Base-by-base conservation (phyloP, 2,329 filamentous ascomycete species). In the Monosporascus cannonballus region DNA sequence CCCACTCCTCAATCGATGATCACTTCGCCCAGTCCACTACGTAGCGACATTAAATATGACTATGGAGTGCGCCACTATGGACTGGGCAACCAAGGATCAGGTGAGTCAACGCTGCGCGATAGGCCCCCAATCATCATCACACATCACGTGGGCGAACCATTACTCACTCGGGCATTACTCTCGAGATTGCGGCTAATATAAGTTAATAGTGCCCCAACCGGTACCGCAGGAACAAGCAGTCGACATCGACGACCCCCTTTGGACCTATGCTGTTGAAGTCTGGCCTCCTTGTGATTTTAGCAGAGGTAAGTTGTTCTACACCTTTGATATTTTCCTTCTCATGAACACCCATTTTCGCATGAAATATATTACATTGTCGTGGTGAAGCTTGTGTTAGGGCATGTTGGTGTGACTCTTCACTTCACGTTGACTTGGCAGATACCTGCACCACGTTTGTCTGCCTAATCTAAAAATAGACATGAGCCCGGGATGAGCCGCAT, bases 261-360 rank as follows among this genome's bases (percentile, higher is more conserved):
- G 63, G 63, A 58, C 62, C 24, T 65, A 64, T 34, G 59, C 54
- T n/a, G 52, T 65, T n/a, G 59, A 65, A 49, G 63, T 65, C 1
- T 59, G 54, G 58, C 64, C 62, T 25, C 57, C 56, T 47, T 24
- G 11, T 24, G 59, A 61, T 25, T 17, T 22, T 8, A 39, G 51
- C 41, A 41, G 38, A 52, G 48, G 64, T 61, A 51, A 58, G 61
- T 61, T 45, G 49, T 38, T 48, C 30, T 48, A 17, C 52, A 25
- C 30, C 30, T 20, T 52, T 52, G 17, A 15, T 15, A 47, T 44
- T 52, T 42, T 45, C 44, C 39, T 47, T 44, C 9, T 36, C 34
- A 47, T 39, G 18, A 34, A 47, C 11, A 46, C 51, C 38, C 38
- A 22, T 46, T 49, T 51, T 56, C 18, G 8, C 22, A 20, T 20